Evolutionary conservation across 1,284 basidiomycete genomes (phyloP).

Genomic region (Testicularia cyperi): DNA sequence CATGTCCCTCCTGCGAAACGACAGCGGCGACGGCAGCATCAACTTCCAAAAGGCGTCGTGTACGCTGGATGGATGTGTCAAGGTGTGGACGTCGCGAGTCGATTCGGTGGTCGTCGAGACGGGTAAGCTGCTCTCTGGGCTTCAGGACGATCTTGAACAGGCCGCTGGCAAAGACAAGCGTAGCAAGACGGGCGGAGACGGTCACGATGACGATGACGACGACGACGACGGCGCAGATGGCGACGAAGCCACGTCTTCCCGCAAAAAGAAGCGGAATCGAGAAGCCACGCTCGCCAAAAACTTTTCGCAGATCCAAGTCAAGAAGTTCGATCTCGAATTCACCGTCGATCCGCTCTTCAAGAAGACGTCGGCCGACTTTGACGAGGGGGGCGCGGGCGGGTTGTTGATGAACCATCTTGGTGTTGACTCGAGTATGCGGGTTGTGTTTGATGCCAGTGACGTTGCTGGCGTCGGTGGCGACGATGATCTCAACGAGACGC

Average conservation of each 20-base stretch:
- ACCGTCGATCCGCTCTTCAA: slow-evolving; percentile 94
- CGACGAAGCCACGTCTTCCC: slow-evolving; percentile 69
- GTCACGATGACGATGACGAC: slow-evolving; percentile 62
- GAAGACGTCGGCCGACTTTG: slow-evolving; percentile 97
- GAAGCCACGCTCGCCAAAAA: slow-evolving; percentile 57
- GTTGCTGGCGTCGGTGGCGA: slow-evolving; percentile 77
- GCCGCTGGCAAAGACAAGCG: slow-evolving; percentile 28
- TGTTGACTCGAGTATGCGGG: slow-evolving; percentile 77
- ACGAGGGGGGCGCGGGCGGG: slow-evolving; percentile 94
- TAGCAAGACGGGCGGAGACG: slow-evolving; percentile 25
- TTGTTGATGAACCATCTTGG: slow-evolving; percentile 64
- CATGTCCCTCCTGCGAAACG: slow-evolving; percentile 80
- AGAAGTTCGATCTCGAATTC: slow-evolving; percentile 75
- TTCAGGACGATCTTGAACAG: slow-evolving; percentile 66
- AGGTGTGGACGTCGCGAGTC: slow-evolving; percentile 98
- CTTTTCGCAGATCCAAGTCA: slow-evolving; percentile 75
- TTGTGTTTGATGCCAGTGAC: slow-evolving; percentile 96
- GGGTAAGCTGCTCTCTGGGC: slow-evolving; percentile 87
- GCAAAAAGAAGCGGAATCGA: slow-evolving; percentile 57
- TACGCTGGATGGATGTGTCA: slow-evolving; percentile 97
- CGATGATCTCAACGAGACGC: slow-evolving; percentile 58
- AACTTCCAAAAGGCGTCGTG: slow-evolving; percentile 98
- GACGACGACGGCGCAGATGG: slow-evolving; percentile 62
- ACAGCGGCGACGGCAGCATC: slow-evolving; percentile 65
- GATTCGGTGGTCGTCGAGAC: slow-evolving; percentile 97